These are phyloP conservation scores for Nothophoma quercina DNA, from an alignment of 2,329 filamentous ascomycete genomes.

Conservation along the genomic window DNA sequence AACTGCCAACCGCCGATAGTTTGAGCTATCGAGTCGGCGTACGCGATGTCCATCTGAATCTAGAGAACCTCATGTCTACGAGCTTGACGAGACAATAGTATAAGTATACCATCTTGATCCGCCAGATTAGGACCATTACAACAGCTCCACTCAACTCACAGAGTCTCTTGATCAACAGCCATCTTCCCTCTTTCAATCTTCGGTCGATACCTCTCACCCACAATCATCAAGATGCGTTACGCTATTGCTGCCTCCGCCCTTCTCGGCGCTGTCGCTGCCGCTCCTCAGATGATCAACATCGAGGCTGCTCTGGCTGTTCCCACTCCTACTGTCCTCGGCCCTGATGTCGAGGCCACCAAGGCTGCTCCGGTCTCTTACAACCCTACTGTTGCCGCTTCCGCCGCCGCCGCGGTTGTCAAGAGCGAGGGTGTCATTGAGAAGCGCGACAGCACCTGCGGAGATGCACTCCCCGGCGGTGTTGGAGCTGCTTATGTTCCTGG, in stretches of 20 bases:
- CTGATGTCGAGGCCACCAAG: conserved; percentile 37
- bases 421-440: conserved; percentile 12
- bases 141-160: conserved; percentile 8
- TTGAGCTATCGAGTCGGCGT: conserved; percentile 14
- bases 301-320: conserved; percentile 46
- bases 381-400: conserved; percentile 37
- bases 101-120: conserved; percentile 26
- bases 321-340: conserved; percentile 34
- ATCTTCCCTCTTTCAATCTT: conserved; percentile 9
- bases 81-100: background rate
- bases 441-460: conserved; percentile 19
- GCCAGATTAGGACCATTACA: conserved; percentile 19
- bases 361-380: conserved; percentile 38
- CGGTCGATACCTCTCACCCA: background rate
- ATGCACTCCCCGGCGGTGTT: conserved; percentile 19
- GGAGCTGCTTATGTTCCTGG: conserved; percentile 25
- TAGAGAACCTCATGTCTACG: background rate
- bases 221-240: conserved; percentile 33
- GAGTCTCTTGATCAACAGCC: conserved; percentile 12
- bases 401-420: conserved; percentile 18
- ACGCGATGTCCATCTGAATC: conserved; percentile 14
- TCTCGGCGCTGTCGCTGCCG: conserved; percentile 29
- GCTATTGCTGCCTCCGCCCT: conserved; percentile 27
- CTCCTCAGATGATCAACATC: conserved; percentile 46
- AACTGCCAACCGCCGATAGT: conserved; percentile 10